phyloP scores from a whole-genome alignment of 768 basidiomycete genomes.

The Suillus spraguei region DNA sequence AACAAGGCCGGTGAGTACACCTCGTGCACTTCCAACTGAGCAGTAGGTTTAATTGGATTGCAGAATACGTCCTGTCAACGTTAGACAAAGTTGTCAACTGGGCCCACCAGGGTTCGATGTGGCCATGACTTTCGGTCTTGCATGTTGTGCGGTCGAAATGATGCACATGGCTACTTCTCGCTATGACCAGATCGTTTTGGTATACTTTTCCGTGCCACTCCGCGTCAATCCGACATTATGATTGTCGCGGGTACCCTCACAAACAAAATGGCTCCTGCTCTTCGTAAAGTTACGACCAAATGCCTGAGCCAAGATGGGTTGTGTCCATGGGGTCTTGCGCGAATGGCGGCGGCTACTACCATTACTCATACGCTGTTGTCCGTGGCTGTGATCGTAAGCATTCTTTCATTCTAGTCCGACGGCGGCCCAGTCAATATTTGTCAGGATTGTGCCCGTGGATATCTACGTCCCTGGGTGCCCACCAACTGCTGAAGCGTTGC shows the following conservation, averaged over 20 bases:
- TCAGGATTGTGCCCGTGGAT: conserved; percentile 94
- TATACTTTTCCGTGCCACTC: conserved; percentile 98
- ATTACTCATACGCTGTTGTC: conserved; percentile 98
- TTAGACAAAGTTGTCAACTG: conserved; percentile 97
- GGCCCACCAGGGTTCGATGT: conserved; percentile 97
- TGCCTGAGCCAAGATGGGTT: conserved; percentile 99
- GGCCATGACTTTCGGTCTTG: conserved; percentile 99
- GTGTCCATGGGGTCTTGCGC: conserved; percentile 99
- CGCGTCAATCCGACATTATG: conserved; percentile 97
- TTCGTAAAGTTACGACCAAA: conserved; percentile 98
- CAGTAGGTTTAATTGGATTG: background rate
- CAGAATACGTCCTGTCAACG: conserved; percentile 96
- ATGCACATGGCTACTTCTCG: conserved; percentile 99
- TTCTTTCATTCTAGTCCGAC: conserved; percentile 13
- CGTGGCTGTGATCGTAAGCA: conserved; percentile 92
- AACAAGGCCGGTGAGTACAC: conserved; percentile 79
- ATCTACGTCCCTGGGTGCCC: conserved; percentile 98
- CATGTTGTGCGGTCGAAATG: conserved; percentile 99
- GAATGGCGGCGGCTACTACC: conserved; percentile 96
- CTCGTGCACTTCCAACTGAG: conserved; percentile 1
- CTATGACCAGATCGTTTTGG: conserved; percentile 98
- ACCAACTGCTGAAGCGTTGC: conserved; percentile 93
- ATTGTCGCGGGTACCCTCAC: conserved; percentile 99
- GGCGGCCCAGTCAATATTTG: background rate
- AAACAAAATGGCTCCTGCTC: conserved; percentile 99